phyloP scores from a whole-genome alignment of 257 asterid species.

The Scutellaria minor region DNA sequence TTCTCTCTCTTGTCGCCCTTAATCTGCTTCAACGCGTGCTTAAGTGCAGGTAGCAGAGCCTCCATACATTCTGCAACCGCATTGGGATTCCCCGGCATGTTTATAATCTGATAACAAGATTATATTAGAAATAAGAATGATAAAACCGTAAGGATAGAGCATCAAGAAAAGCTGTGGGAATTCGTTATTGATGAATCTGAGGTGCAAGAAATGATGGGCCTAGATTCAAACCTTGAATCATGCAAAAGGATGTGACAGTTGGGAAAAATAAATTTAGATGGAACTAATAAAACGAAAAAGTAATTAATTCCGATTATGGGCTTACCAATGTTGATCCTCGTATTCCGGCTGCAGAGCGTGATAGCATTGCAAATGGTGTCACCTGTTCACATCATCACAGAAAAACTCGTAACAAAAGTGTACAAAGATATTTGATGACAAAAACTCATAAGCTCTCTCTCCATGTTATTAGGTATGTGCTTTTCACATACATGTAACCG shows the following conservation, averaged over 20 bases:
- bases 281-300: background rate
- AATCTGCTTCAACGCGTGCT: slow-evolving; percentile 88
- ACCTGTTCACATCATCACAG: slow-evolving; percentile 56
- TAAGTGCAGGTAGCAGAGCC: slow-evolving; percentile 87
- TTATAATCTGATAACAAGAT: slow-evolving; percentile 61
- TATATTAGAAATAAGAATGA: slow-evolving; percentile 9
- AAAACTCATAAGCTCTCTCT: background rate
- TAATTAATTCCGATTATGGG: background rate
- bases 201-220: background rate
- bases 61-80: slow-evolving; percentile 97
- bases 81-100: slow-evolving; percentile 99
- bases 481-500: background rate
- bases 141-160: background rate
- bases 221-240: background rate
- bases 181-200: background rate
- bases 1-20: slow-evolving; percentile 65
- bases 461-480: background rate
- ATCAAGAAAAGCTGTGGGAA: background rate
- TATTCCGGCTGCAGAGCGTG: slow-evolving; percentile 97
- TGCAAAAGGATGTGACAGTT: background rate
- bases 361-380: slow-evolving; percentile 91
- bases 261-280: slow-evolving; percentile 1
- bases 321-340: slow-evolving; percentile 96
- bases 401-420: slow-evolving; percentile 18
- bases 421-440: background rate